Base-by-base conservation (phyloP, 2,329 filamentous ascomycete genomes). In the Aureobasidium musti region DNA sequence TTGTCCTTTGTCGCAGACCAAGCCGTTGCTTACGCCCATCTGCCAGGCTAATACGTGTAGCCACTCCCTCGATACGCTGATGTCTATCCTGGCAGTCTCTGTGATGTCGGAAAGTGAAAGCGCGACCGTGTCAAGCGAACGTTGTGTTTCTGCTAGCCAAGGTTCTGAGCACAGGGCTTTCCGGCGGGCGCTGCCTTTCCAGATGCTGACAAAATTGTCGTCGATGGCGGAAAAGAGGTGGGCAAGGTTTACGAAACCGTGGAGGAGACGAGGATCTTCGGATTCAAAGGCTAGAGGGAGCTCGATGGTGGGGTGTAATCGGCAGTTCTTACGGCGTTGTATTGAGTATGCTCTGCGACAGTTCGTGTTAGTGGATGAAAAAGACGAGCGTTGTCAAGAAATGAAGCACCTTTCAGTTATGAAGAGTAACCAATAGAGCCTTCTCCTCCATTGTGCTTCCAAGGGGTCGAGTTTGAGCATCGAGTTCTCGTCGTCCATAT, bases 11-110 rank as follows among this genome's bases (percentile, higher is more conserved):
- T 73, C 71, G 74, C 74, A 76, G 7, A 76, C 75, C 52, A 77
- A 63, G 4, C 75, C 75, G 45, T 76, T 76, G 49, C 72, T 74
- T 21, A 77, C 75, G 13, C 75, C 75, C 72, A 77, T 75, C 63
- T 77, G 75, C 75, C 75, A 77, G 8, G 75, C 74, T n/a, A 77
- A 65, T 6, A 77, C 72, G 57, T 77, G 75, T 10, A 77, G 63
- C 75, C 75, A 77, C 56, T 76, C 74, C 54, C 75, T 64, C 10
- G 74, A 75, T 4, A 77, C 69, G 49, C 68, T 68, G 23, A 77
- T 76, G 63, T 77, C 75, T 21, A 77, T 67, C 23, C 73, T 72
- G 60, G 76, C 74, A n/a, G 74, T 76, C 61, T 77, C 75, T 10
- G 71, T 74, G 8, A 76, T 65, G 8, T 73, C 68, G 14, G 70